Conservation (phyloP, 1,284 basidiomycete species). For the Retiboletus flavoniger region DNA sequence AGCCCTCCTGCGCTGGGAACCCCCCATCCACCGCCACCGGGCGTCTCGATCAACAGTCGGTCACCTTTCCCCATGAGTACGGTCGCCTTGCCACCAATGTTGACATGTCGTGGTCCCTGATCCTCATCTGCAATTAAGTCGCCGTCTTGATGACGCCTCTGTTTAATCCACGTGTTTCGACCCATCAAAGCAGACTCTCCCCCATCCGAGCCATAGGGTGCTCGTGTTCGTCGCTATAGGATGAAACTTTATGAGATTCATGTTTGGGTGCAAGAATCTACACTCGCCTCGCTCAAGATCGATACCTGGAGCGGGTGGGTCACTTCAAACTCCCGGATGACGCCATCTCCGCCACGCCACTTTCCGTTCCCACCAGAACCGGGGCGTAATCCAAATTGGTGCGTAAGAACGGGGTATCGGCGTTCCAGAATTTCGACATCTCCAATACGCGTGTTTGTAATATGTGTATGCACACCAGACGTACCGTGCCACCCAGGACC, state of each 20-base stretch:
- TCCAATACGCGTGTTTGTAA: constrained; percentile 92
- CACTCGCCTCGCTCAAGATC: constrained; percentile 74
- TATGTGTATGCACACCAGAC: constrained; percentile 85
- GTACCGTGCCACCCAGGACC: constrained; percentile 91
- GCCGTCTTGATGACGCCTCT: constrained; percentile 66
- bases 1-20: constrained; percentile 31
- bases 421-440: constrained; percentile 93
- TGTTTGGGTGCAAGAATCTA: not conserved
- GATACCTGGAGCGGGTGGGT: constrained; percentile 84
- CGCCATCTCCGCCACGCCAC: constrained; percentile 86
- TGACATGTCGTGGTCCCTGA: constrained; percentile 62
- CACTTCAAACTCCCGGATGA: constrained; percentile 86
- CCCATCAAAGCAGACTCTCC: constrained; percentile 78
- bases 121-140: constrained; percentile 45
- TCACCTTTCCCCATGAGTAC: constrained; percentile 87
- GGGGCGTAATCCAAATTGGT: constrained; percentile 77
- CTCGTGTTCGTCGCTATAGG: constrained; percentile 74
- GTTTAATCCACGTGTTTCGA: constrained; percentile 89
- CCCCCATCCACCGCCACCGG: constrained; percentile 93
- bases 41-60: constrained; percentile 80
- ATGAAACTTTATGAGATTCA: not conserved
- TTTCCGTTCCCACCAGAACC: constrained; percentile 79
- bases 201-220: constrained; percentile 89
- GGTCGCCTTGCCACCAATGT: constrained; percentile 90
- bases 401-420: constrained; percentile 84